phyloP scores from a whole-genome alignment of 2,329 filamentous ascomycete species.

The Nigrospora osmanthi region DNA sequence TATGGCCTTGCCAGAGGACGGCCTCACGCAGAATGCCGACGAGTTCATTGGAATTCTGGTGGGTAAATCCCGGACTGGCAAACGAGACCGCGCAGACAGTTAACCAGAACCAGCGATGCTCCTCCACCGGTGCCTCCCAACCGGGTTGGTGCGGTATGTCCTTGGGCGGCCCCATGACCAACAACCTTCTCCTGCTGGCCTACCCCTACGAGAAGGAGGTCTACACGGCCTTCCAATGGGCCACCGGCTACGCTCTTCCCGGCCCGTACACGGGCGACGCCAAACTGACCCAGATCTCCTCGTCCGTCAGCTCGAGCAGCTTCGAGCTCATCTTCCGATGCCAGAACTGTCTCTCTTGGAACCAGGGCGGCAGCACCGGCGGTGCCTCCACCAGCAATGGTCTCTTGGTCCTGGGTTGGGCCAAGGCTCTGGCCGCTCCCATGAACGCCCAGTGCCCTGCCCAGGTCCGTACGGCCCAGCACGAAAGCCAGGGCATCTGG shows the following conservation, averaged over 20 bases:
- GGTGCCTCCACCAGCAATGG: constrained; percentile 35
- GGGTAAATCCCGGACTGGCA: constrained; percentile 8
- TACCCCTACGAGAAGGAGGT: constrained; percentile 47
- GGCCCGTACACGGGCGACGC: constrained; percentile 53
- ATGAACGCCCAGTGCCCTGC: constrained; percentile 32
- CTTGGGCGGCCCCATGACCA: constrained; percentile 49
- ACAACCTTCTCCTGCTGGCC: constrained; percentile 48
- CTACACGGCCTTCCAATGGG: constrained; percentile 49
- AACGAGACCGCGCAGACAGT: not conserved
- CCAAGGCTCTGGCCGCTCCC: constrained; percentile 37
- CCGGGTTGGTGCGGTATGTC: constrained; percentile 53
- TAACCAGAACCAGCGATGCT: constrained; percentile 29
- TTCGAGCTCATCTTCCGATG: constrained; percentile 62
- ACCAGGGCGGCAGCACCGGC: constrained; percentile 35
- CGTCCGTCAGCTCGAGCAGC: constrained; percentile 46
- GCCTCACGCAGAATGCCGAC: constrained; percentile 34
- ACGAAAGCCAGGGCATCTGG: constrained; percentile 50
- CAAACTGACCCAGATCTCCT: constrained; percentile 51
- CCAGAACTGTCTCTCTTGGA: constrained; percentile 46
- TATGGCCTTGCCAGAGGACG: constrained; percentile 42
- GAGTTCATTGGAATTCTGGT: constrained; percentile 56
- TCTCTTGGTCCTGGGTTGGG: constrained; percentile 45
- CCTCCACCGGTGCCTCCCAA: constrained; percentile 31
- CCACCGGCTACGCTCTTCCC: constrained; percentile 51
- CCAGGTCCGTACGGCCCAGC: constrained; percentile 39